Conservation (phyloP, 2,329 filamentous ascomycete species). For the Aotearoamyces nothofagi region DNA sequence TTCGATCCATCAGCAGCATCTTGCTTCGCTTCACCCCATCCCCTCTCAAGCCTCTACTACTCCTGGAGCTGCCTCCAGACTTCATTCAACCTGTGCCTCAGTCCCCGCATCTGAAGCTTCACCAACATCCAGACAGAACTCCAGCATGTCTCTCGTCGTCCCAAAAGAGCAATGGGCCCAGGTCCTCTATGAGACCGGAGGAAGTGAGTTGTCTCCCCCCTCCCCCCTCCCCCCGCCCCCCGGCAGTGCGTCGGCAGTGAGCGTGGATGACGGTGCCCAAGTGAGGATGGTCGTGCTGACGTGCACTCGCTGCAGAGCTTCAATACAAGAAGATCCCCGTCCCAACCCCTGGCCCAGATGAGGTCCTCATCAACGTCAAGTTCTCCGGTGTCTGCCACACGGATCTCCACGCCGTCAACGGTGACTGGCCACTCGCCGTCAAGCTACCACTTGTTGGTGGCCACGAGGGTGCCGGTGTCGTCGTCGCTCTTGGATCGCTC, state of each 20-base stretch:
- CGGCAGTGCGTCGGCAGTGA: no score
- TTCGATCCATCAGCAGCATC: no score
- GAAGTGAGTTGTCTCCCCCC: constrained; percentile 42
- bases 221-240: constrained; percentile 22
- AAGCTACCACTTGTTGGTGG: constrained; percentile 81
- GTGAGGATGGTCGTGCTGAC: no score
- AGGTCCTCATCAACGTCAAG: constrained; percentile 85
- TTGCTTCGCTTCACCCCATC: no score
- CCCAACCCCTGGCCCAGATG: constrained; percentile 65
- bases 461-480: constrained; percentile 64
- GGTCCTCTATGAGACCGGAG: constrained; percentile 70
- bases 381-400: constrained; percentile 88
- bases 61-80: no score
- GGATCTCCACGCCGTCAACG: constrained; percentile 67
- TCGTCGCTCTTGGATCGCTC: constrained; percentile 65
- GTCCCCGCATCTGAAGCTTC: no score
- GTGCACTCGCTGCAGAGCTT: constrained; percentile 23
- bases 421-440: constrained; percentile 74
- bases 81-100: no score
- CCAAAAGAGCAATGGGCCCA: constrained; percentile 84
- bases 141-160: constrained; percentile 35
- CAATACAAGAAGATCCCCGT: constrained; percentile 74
- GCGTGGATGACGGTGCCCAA: no score
- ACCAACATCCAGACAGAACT: no score
- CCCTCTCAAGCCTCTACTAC: no score